Evolutionary conservation across 768 basidiomycete genomes (phyloP).

Genomic region (Asterophora parasitica): DNA sequence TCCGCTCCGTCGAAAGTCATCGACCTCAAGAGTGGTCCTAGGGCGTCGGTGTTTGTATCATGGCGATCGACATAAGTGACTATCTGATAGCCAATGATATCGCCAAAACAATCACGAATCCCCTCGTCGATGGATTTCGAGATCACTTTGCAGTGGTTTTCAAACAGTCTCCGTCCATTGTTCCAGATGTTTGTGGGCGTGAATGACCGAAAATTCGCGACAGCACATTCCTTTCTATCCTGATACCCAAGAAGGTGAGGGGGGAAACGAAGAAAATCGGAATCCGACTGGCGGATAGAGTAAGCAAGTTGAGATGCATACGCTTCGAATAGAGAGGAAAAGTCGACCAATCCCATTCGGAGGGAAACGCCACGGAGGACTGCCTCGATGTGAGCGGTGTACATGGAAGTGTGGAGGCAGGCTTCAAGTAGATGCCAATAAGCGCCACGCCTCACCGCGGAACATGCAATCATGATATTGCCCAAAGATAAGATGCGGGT

Average conservation of each 20-base stretch:
- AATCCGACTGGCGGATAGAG: slow-evolving; percentile 48
- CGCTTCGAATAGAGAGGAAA: slow-evolving; percentile 66
- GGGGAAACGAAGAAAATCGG: slow-evolving; percentile 60
- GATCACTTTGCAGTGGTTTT: slow-evolving; percentile 56
- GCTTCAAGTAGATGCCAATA: slow-evolving; percentile 88
- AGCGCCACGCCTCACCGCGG: slow-evolving; percentile 70
- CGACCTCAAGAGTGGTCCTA: slow-evolving; percentile 32
- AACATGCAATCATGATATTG: slow-evolving; percentile 76
- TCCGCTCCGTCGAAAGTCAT: slow-evolving; percentile 27
- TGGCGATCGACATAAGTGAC: slow-evolving; percentile 39
- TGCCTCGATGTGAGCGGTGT: slow-evolving; percentile 38
- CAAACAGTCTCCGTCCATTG: slow-evolving; percentile 41
- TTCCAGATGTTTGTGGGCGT: slow-evolving; percentile 63
- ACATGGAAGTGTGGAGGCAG: slow-evolving; percentile 36
- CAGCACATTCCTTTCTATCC: slow-evolving; percentile 61
- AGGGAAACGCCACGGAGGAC: slow-evolving; percentile 58
- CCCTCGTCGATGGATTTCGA: slow-evolving; percentile 48
- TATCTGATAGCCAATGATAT: slow-evolving; percentile 61
- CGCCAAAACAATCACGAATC: slow-evolving; percentile 58
- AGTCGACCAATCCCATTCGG: slow-evolving; percentile 58
- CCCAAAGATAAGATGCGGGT: slow-evolving; percentile 67
- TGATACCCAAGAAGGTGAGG: slow-evolving; percentile 72
- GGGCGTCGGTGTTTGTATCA: slow-evolving; percentile 18
- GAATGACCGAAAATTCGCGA: slow-evolving; percentile 60
- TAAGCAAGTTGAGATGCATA: slow-evolving; percentile 76